Conservation (phyloP, 2,329 filamentous ascomycete genomes). For the Claviceps sp. region DNA sequence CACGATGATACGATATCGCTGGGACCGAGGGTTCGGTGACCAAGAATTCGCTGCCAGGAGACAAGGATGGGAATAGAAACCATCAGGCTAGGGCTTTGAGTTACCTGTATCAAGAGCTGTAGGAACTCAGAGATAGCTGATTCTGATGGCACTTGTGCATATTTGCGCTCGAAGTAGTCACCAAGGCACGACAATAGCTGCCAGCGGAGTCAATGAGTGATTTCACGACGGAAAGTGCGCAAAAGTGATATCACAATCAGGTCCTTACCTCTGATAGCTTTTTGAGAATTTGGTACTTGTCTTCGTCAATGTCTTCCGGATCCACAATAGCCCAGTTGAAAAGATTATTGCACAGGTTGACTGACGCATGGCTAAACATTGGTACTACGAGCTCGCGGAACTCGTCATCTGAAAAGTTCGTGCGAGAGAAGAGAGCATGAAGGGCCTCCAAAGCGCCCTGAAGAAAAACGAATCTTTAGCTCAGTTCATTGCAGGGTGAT, state of each 20-base stretch:
- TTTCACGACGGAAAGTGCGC: neutral
- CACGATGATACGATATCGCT: constrained; percentile 48
- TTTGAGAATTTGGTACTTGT: constrained; percentile 84
- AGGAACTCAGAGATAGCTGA: constrained; percentile 62
- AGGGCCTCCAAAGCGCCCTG: constrained; percentile 70
- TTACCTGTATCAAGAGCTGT: constrained; percentile 63
- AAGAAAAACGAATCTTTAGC: constrained; percentile 10
- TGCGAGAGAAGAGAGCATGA: constrained; percentile 67
- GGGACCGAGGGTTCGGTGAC: constrained; percentile 52
- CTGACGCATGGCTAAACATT: constrained; percentile 60
- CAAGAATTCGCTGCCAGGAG: constrained; percentile 74
- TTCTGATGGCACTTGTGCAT: constrained; percentile 48
- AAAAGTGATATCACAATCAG: neutral
- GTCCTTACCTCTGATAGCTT: constrained; percentile 73
- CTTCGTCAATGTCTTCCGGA: constrained; percentile 72
- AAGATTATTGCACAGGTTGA: constrained; percentile 58
- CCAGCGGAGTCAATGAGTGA: constrained; percentile 5
- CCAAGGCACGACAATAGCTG: constrained; percentile 77
- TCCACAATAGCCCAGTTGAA: constrained; percentile 72
- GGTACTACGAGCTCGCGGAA: constrained; percentile 66
- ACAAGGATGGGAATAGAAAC: constrained; percentile 89
- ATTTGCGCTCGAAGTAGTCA: constrained; percentile 70
- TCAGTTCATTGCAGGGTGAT: neutral
- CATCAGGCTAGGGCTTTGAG: constrained; percentile 75
- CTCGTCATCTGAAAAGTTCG: constrained; percentile 62